These are phyloP conservation scores for Kodamaea restingae DNA, from an alignment of 805 yeast genomes.

Conservation along the genomic window DNA sequence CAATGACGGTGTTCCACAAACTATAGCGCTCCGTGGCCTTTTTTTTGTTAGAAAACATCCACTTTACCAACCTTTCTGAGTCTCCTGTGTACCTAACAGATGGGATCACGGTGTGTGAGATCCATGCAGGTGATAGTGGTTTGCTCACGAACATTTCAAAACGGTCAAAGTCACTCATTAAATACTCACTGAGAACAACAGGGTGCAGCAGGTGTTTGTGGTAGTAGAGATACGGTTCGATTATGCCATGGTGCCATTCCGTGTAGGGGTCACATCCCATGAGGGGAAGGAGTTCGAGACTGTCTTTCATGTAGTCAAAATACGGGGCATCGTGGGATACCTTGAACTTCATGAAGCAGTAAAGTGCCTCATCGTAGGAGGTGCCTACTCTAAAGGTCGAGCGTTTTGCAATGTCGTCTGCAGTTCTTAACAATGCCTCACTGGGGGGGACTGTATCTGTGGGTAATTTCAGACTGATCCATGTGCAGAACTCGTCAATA, in stretches of 20 bases:
- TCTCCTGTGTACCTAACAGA: slow-evolving; percentile 5
- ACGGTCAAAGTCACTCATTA: slow-evolving; percentile 3
- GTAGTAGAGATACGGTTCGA: slow-evolving; percentile 17
- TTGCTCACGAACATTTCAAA: slow-evolving; percentile 1
- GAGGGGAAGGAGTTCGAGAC: slow-evolving; percentile 6
- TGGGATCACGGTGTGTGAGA: slow-evolving; percentile 4
- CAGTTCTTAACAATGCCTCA: slow-evolving; percentile 5
- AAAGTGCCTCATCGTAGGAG: background rate
- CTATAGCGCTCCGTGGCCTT: slow-evolving; percentile 1
- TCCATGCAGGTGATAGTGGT: slow-evolving; percentile 4
- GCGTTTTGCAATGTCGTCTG: slow-evolving; percentile 1
- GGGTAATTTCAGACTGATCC: slow-evolving; percentile 1
- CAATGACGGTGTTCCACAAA: slow-evolving; percentile 5
- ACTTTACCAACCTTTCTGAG: slow-evolving; percentile 1
- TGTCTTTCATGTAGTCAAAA: slow-evolving; percentile 8
- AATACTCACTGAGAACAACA: slow-evolving; percentile 1
- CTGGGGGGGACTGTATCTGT: background rate
- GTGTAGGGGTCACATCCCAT: slow-evolving; percentile 9
- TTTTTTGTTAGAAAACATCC: slow-evolving; percentile 6
- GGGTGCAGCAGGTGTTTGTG: slow-evolving; percentile 10
- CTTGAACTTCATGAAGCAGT: slow-evolving; percentile 14
- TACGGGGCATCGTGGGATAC: slow-evolving; percentile 13
- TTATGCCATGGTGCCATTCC: slow-evolving; percentile 16
- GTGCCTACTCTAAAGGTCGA: background rate
- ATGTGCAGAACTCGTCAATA: slow-evolving; percentile 5